Percentiles rank a stretch among this genome's conserved stretches.
phyloP scores from a whole-genome alignment of 345 rosid species.

The Mangifera indica region DNA sequence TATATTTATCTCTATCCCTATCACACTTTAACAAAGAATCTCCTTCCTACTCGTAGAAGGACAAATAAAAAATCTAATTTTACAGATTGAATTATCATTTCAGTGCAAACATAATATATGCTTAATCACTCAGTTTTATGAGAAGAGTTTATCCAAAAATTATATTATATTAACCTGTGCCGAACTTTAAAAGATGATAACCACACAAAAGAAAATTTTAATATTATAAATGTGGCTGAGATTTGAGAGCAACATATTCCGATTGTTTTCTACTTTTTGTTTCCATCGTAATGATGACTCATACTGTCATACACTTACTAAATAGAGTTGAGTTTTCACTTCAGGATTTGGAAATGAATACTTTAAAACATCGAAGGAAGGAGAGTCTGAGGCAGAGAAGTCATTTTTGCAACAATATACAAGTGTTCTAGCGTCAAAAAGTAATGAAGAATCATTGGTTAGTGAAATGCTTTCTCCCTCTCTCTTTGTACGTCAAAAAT shows the following conservation, averaged over 20 bases:
- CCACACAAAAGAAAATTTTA: too few species aligned
- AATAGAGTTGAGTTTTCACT: constrained; percentile 25
- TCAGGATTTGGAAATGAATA: constrained; percentile 63
- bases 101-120: too few species aligned
- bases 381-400: constrained; percentile 27
- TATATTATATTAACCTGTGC: too few species aligned
- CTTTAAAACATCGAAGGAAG: constrained; percentile 30
- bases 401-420: constrained; percentile 44
- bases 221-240: too few species aligned
- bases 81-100: too few species aligned
- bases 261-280: not conserved
- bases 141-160: too few species aligned
- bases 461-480: constrained; percentile 10
- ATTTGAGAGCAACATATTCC: not conserved
- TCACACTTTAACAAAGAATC: too few species aligned
- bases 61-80: too few species aligned
- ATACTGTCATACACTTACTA: not conserved
- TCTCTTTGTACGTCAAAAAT: not conserved
- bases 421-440: constrained; percentile 61
- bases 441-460: constrained; percentile 70
- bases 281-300: not conserved
- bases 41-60: too few species aligned
- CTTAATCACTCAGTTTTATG: too few species aligned
- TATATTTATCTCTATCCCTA: too few species aligned
- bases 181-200: too few species aligned